A percentile compares a stretch with the other conserved stretches of the same genome.
Evolutionary conservation across 1,284 basidiomycete species (phyloP).

Genomic region (Cryptococcus floricola): DNA sequence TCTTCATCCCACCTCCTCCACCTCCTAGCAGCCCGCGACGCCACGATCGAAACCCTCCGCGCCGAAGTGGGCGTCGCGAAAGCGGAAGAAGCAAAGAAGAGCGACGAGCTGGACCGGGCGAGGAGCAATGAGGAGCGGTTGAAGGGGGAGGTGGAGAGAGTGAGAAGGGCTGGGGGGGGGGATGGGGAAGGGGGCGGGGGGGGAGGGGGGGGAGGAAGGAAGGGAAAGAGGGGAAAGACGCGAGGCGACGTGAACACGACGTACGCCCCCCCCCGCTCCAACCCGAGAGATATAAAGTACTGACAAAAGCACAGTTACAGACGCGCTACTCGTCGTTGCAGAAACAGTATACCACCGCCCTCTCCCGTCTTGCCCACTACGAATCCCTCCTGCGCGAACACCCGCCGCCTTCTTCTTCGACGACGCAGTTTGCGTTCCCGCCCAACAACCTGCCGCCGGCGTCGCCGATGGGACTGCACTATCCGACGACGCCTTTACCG

Average conservation of each 20-base stretch:
- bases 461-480: conserved; percentile 9
- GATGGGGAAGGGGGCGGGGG: conserved; percentile 16
- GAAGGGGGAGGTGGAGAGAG: conserved; percentile 30
- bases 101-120: conserved; percentile 28
- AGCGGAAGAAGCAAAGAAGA: conserved; percentile 41
- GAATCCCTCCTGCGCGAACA: conserved; percentile 13
- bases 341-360: conserved; percentile 6
- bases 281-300: neutral
- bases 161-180: neutral
- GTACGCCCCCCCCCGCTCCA: conserved; percentile 30
- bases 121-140: conserved; percentile 29
- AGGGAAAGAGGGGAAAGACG: conserved; percentile 30
- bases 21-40: conserved; percentile 28
- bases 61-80: conserved; percentile 41
- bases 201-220: conserved; percentile 16
- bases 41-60: conserved; percentile 35
- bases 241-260: conserved; percentile 34
- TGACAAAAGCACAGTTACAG: conserved; percentile 17
- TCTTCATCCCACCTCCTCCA: too few species aligned
- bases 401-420: too few species aligned
- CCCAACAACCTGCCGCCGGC: conserved; percentile 5
- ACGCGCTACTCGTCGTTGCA: conserved; percentile 8
- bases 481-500: too few species aligned
- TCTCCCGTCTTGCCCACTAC: conserved; percentile 8
- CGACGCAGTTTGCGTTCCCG: too few species aligned